Conservation (phyloP, 768 basidiomycete genomes). For the Russula lepida region DNA sequence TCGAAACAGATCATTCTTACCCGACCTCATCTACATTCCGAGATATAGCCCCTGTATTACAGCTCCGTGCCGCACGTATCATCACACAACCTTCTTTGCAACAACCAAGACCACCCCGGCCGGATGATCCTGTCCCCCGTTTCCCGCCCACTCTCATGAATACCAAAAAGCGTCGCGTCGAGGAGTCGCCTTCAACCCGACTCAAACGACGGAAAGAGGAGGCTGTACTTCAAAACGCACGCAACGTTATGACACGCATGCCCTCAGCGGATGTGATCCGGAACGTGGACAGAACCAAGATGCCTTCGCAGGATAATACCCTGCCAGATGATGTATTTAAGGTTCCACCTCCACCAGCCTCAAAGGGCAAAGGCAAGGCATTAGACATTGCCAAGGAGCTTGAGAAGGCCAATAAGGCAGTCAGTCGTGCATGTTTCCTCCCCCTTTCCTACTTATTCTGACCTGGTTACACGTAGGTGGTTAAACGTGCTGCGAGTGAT, state of each 20-base stretch:
- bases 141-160: constrained; percentile 38
- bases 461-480: constrained; percentile 24
- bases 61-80: constrained; percentile 51
- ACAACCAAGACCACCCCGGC: constrained; percentile 43
- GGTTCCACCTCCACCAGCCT: constrained; percentile 10
- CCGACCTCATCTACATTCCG: constrained; percentile 21
- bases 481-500: constrained; percentile 34
- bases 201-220: constrained; percentile 26
- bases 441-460: neutral
- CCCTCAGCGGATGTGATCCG: constrained; percentile 25
- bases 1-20: constrained; percentile 14
- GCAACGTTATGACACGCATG: constrained; percentile 33
- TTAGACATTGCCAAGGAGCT: constrained; percentile 32
- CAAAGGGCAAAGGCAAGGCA: constrained; percentile 29
- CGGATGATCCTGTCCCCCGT: constrained; percentile 75
- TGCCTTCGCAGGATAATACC: constrained; percentile 15
- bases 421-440: constrained; percentile 26
- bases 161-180: constrained; percentile 24
- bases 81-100: constrained; percentile 34
- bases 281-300: constrained; percentile 19
- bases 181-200: constrained; percentile 15
- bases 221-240: constrained; percentile 29
- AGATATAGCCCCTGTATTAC: constrained; percentile 28
- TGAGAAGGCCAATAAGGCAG: constrained; percentile 57
- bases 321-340: constrained; percentile 21